phyloP scores from a whole-genome alignment of 495 filamentous ascomycete genomes.

The Cudoniella acicularis region DNA sequence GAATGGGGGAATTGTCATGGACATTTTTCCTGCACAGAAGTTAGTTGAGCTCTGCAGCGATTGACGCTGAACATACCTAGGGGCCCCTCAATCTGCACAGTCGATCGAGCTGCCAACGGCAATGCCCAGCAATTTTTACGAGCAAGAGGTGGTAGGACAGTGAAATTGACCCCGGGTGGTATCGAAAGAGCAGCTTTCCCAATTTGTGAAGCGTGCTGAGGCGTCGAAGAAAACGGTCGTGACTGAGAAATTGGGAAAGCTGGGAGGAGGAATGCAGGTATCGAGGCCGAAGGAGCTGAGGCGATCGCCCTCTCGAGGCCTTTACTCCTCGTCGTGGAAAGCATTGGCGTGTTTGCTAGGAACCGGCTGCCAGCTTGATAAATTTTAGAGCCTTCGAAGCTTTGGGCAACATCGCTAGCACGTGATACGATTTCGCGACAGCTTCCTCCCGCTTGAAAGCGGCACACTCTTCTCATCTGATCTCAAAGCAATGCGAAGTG shows the following conservation, averaged over 20 bases:
- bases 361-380: not conserved
- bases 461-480: too few relatives aligned
- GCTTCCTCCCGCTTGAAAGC: too few relatives aligned
- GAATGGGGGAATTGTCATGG: constrained; percentile 65
- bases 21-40: constrained; percentile 56
- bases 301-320: constrained; percentile 36
- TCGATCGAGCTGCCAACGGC: constrained; percentile 52
- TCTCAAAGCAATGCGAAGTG: too few relatives aligned
- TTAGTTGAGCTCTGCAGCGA: not conserved
- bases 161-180: constrained; percentile 75
- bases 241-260: constrained; percentile 55
- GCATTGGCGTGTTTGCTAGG: constrained; percentile 31
- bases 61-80: constrained; percentile 48
- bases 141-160: constrained; percentile 54
- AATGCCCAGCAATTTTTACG: constrained; percentile 46
- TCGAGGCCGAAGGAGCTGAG: constrained; percentile 33
- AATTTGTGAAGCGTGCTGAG: constrained; percentile 69
- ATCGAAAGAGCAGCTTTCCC: constrained; percentile 77
- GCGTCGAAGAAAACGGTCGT: constrained; percentile 69
- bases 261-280: constrained; percentile 72
- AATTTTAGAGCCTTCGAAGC: too few relatives aligned
- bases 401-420: too few relatives aligned
- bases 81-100: constrained; percentile 69
- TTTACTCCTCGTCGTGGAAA: constrained; percentile 44
- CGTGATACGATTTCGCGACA: too few relatives aligned